A percentile compares a stretch with the other conserved stretches of the same genome.
Evolutionary conservation across 2,329 filamentous ascomycete species (phyloP).

Genomic region (Ilyonectria destructans): DNA sequence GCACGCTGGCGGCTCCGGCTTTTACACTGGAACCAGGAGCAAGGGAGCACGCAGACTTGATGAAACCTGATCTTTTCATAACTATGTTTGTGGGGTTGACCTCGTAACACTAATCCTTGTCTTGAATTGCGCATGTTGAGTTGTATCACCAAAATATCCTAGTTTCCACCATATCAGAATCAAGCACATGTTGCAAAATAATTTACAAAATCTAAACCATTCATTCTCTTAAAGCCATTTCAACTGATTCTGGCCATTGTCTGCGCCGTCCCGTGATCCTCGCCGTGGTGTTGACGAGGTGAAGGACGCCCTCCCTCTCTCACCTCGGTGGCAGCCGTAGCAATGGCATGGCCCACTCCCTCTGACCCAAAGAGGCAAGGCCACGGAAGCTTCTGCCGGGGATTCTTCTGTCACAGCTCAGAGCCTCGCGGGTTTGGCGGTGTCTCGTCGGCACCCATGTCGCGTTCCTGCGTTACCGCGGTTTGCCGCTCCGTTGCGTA

Average conservation of each 20-base stretch:
- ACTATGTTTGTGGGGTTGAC: not conserved
- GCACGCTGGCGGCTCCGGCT: not conserved
- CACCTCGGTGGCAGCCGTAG: constrained; percentile 17
- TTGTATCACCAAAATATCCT: not conserved
- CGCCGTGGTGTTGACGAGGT: constrained; percentile 15
- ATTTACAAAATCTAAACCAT: not conserved
- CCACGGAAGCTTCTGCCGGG: constrained; percentile 20
- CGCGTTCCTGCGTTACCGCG: constrained; percentile 9
- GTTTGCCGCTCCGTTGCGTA: constrained; percentile 20
- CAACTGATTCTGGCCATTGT: not conserved
- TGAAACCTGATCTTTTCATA: not conserved
- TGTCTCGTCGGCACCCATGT: not conserved
- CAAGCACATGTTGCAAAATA: not conserved
- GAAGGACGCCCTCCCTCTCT: constrained; percentile 17
- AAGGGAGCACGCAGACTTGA: not conserved
- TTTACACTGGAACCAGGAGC: not conserved
- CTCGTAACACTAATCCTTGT: not conserved
- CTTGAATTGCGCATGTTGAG: not conserved
- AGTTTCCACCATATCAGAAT: not conserved
- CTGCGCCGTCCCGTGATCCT: constrained; percentile 3
- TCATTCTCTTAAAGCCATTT: not conserved
- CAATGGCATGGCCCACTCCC: constrained; percentile 25
- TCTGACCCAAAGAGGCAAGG: constrained; percentile 24
- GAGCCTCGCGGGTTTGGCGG: constrained; percentile 3
- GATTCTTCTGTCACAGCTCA: not conserved